Evolutionary conservation across 129 eudicot species (phyloP), one percentile per base, ranked within the genome.

Genomic region (Saussurea involucrata): DNA sequence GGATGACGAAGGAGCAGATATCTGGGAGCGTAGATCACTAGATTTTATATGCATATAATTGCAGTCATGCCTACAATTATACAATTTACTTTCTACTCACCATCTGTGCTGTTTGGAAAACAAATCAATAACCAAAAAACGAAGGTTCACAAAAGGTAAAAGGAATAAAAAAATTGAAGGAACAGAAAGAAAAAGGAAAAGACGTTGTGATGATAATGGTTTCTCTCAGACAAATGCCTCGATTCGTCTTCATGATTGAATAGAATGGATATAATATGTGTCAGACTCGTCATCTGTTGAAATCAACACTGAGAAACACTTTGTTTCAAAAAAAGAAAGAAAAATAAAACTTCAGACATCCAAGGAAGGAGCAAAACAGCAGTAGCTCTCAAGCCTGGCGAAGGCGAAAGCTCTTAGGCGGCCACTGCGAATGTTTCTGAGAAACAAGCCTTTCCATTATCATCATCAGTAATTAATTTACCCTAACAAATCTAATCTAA

Each of bases 391-490:
- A 76, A 76, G 80, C 72, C 72, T 22, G 78, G 83, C 74, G 78
- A 72, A 79, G 83, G 83, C 78, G 66, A 79, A 79, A 79, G 78
- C 24, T 79, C 78, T 79, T 72, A 64, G 83, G 22, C 83, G 83
- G 83, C 83, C 83, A 79, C 83, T 64, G 78, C 83, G 78, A 79
- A 79, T 79, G 83, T 79, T 37, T 79, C 83, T 79, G 83, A 79
- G 83, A 79, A 79, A 79, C 83, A 79, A 79, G 83, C 83, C 78
- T 79, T 72, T 1, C 1, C 13, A 63, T 44, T 29, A 71, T 78
- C 82, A 70, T 78, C 82, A 78, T 12, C 73, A 74, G 73, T 49
- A 4, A 1, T 15, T 49, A 13, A 15, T 49, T 46, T 12, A 0
- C 40, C 10, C 40, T 6, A 34, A 34, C 8, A 34, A 6, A 6